Base-by-base conservation (phyloP, 2,329 filamentous ascomycete genomes). In the Clathrospora elynae region DNA sequence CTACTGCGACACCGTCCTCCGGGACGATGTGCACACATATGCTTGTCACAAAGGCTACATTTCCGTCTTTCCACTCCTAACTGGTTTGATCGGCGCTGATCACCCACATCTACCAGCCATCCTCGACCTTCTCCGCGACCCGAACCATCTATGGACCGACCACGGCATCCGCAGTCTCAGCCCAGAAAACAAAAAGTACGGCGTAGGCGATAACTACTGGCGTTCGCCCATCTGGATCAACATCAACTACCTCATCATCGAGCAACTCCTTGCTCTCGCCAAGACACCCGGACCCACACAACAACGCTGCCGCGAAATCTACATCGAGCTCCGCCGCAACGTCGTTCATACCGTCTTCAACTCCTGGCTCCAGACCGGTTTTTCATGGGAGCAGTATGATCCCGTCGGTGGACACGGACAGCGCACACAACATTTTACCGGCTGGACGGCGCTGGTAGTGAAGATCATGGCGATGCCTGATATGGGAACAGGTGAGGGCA, bases 321-420 rank as follows among this genome's bases (percentile, higher is more conserved):
- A 96, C 73, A 82, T 75, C 17, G 76, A 81, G 23, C 80, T 97
- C 29, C 83, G 92, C 34, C 80, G 79, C 66, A 96, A 95, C 64
- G 74, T 97, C 10, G 87, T 96, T 19, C 80, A 90, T 40, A 96
- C 90, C 1, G 86, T 96, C 11, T 96, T 86, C 75, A 80, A 83
- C 38, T 85, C 85, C 64, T 97, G 90, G 90, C 75, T 84, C 64
- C 81, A 87, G 65, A 97, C 92, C 0, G 90, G 91, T n/a, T 96
- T 96, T 66, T 90, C 90, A 0, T 99, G 92, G 92, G 93, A 99
- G 73, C 93, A 99, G 74, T 99, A 97, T 72, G 89, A 95, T 68
- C 89, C 91, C 0, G 89, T 96, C 57, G 95, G 88, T 2, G 93
- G 93, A 30, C 81, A 82, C 38, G 93, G 93, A n/a, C 92, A 97